Base-by-base conservation (phyloP, 2,329 filamentous ascomycete genomes). In the Pestalotiopsis sp. region DNA sequence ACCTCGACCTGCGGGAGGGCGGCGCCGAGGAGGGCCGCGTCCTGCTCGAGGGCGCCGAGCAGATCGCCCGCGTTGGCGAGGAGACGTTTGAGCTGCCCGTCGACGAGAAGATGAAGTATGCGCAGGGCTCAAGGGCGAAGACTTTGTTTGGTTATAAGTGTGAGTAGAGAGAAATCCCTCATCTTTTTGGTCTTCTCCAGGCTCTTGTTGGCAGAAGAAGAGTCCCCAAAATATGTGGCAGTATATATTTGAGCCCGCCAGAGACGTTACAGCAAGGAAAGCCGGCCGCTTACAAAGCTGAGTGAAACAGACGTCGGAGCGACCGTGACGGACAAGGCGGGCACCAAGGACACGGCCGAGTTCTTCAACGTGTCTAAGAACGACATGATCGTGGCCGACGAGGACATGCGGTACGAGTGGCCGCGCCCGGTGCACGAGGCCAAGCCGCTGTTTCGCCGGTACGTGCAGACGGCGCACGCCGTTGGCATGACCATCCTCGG, bases 351-450 rank as follows among this genome's bases (percentile, higher is more conserved):
- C 66, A 77, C 75, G 12, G 77, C 76, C 63, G 77, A 80, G 72
- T 80, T 80, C 72, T 78, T 78, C 72, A 78, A 77, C 69, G 70
- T 79, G 1, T 71, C 72, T 66, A 80, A 80, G 69, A 76, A 80
- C 67, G 76, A 79, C 59, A 75, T 80, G 71, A 72, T 76, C 49
- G 45, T 64, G 0, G 67, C 68, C 49, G 69, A 56, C 64, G 67
- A 72, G 38, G 70, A 71, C 23, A 76, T 76, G 72, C 67, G 65
- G 41, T 71, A 72, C 3, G 64, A 68, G n/a, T 79, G 78, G 73
- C 78, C 78, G 1, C 59, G 70, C 2, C 39, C 69, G 9, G 69
- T 79, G 66, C 64, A 71, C 23, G 64, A 71, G 5, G 66, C 71
- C 7, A 73, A 73, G 45, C 71, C 72, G 4, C 63, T 78, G 27